Evolutionary conservation across 202 grass and related monocot species (phyloP).

Genomic region (Saccharum hybrid): DNA sequence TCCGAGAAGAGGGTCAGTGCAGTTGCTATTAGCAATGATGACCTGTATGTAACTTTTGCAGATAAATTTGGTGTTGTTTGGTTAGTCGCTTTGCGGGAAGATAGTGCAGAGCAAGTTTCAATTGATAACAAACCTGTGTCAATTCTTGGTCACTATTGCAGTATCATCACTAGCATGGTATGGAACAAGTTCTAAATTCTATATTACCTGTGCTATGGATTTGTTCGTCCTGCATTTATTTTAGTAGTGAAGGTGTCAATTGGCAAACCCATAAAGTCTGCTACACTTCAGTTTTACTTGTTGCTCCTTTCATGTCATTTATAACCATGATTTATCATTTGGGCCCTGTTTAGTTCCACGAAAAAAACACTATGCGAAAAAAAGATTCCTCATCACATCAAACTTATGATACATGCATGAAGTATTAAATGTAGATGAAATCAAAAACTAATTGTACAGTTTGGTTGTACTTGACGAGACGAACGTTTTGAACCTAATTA

Average conservation of each 20-base stretch:
- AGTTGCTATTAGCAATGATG: constrained; percentile 70
- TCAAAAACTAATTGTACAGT: too few species aligned
- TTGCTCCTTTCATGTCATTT: constrained; percentile 7
- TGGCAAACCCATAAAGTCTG: neutral
- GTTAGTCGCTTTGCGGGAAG: constrained; percentile 55
- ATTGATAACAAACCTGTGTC: constrained; percentile 62
- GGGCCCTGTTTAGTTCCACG: too few species aligned
- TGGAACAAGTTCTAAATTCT: constrained; percentile 18
- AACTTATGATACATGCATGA: too few species aligned
- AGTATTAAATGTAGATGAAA: too few species aligned
- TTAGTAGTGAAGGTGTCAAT: neutral
- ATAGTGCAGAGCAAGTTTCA: constrained; percentile 40
- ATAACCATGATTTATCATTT: constrained; percentile 4
- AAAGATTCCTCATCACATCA: too few species aligned
- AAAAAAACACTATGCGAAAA: too few species aligned
- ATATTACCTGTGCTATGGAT: constrained; percentile 15
- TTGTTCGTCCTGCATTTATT: constrained; percentile 17
- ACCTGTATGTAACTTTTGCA: constrained; percentile 67
- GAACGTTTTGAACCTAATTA: too few species aligned
- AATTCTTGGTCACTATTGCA: constrained; percentile 93
- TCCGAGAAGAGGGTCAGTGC: constrained; percentile 87
- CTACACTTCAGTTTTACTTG: neutral
- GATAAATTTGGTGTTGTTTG: constrained; percentile 95
- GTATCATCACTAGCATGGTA: constrained; percentile 97
- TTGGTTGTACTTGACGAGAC: too few species aligned